phyloP scores from a whole-genome alignment of 2,329 filamentous ascomycete species.

The Ophiostoma pallidulum region DNA sequence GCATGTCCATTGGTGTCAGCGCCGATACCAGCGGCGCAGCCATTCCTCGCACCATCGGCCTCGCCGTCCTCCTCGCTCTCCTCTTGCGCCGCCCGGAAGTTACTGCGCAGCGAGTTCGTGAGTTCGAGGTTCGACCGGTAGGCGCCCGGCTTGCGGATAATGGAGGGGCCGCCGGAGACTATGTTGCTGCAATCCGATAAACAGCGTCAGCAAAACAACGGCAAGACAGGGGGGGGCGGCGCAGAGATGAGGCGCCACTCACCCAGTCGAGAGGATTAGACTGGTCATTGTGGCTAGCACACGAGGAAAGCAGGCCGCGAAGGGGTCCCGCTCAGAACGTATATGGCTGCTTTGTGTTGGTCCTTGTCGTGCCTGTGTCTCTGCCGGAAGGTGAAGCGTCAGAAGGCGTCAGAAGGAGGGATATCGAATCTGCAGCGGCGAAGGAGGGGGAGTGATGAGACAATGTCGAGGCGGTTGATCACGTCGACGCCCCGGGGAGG shows the following conservation, averaged over 20 bases:
- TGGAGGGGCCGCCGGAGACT: slow-evolving; percentile 72
- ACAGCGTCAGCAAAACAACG: slow-evolving; percentile 7
- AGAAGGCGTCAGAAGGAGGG: background rate
- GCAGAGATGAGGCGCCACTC: too few relatives aligned
- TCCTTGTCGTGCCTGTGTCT: background rate
- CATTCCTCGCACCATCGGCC: slow-evolving; percentile 15
- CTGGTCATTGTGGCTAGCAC: slow-evolving; percentile 10
- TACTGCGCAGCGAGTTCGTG: slow-evolving; percentile 75
- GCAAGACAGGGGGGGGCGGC: too few relatives aligned
- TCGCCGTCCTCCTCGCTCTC: slow-evolving; percentile 33
- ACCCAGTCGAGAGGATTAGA: slow-evolving; percentile 12
- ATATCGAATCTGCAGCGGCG: background rate
- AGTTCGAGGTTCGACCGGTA: slow-evolving; percentile 90
- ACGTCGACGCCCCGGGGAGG: too few relatives aligned
- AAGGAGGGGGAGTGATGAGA: background rate
- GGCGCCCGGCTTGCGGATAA: slow-evolving; percentile 68
- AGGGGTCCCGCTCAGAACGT: background rate
- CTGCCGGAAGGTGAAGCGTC: background rate
- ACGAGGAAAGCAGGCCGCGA: background rate
- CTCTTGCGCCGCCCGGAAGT: slow-evolving; percentile 66
- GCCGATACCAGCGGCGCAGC: slow-evolving; percentile 13
- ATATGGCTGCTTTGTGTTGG: background rate
- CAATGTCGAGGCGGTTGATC: too few relatives aligned
- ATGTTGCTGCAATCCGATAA: slow-evolving; percentile 51
- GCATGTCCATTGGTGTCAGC: background rate